Evolutionary conservation across 1,284 basidiomycete species (phyloP).

Genomic region (Naganishia albida): DNA sequence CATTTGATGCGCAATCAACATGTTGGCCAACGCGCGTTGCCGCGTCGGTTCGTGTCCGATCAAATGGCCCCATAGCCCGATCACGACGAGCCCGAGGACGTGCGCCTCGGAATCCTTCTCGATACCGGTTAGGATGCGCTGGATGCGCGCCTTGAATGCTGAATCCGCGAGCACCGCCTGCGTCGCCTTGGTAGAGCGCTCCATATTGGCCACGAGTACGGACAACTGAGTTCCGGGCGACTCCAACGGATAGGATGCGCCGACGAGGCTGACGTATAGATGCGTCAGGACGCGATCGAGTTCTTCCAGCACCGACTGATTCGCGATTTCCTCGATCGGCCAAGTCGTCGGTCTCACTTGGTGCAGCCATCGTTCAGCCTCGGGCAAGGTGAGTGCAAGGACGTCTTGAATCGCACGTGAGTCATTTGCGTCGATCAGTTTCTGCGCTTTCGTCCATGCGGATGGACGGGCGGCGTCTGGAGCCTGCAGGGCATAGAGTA

Average conservation of each 20-base stretch:
- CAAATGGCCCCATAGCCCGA: slow-evolving; percentile 52
- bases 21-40: slow-evolving; percentile 47
- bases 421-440: slow-evolving; percentile 36
- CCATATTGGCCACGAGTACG: slow-evolving; percentile 39
- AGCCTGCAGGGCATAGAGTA: slow-evolving; percentile 21
- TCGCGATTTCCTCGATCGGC: slow-evolving; percentile 41
- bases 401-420: slow-evolving; percentile 41
- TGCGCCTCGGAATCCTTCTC: slow-evolving; percentile 46
- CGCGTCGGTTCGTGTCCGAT: slow-evolving; percentile 42
- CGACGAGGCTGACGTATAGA: slow-evolving; percentile 49
- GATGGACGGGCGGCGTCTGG: slow-evolving; percentile 11
- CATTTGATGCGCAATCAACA: slow-evolving; percentile 50
- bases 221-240: slow-evolving; percentile 21
- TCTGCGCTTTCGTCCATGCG: slow-evolving; percentile 44
- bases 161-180: slow-evolving; percentile 37
- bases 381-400: slow-evolving; percentile 44
- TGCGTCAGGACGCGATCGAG: slow-evolving; percentile 50
- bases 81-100: slow-evolving; percentile 51
- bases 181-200: slow-evolving; percentile 39
- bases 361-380: slow-evolving; percentile 43
- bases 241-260: slow-evolving; percentile 30
- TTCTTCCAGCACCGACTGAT: slow-evolving; percentile 51
- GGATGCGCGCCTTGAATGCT: slow-evolving; percentile 48
- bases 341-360: slow-evolving; percentile 36
- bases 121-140: slow-evolving; percentile 42